phyloP scores from a whole-genome alignment of 2,329 filamentous ascomycete species.

The Diaporthe sp. region DNA sequence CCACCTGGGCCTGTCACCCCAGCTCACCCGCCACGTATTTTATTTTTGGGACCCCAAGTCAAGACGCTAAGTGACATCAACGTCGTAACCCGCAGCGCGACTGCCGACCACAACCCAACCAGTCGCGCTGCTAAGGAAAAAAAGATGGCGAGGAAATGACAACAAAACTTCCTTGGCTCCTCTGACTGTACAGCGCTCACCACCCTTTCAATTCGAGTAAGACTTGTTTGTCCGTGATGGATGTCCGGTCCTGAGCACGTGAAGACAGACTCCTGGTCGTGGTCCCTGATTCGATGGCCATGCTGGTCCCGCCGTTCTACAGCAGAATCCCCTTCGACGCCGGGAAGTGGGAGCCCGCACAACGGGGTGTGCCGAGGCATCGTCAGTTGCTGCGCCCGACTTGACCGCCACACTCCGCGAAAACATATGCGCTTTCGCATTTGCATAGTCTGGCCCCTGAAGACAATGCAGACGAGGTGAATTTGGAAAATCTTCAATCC shows the following conservation, averaged over 20 bases:
- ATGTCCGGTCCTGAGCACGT: not conserved
- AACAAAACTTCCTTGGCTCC: slow-evolving; percentile 2
- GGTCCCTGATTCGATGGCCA: not conserved
- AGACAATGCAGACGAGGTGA: not conserved
- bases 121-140: not conserved
- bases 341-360: slow-evolving; percentile 27
- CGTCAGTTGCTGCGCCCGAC: slow-evolving; percentile 24
- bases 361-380: not conserved
- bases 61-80: slow-evolving; percentile 26
- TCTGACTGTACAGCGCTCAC: not conserved
- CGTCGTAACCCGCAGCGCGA: slow-evolving; percentile 22
- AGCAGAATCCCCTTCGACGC: not conserved
- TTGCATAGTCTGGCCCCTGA: slow-evolving; percentile 5
- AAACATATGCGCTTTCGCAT: not conserved
- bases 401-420: slow-evolving; percentile 16
- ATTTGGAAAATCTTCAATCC: not conserved
- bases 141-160: not conserved
- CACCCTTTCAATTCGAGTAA: not conserved
- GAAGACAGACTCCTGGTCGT: not conserved
- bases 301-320: not conserved
- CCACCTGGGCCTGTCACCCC: not conserved
- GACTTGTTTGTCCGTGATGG: not conserved
- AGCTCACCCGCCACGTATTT: slow-evolving; percentile 32
- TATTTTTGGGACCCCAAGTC: slow-evolving; percentile 35
- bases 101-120: slow-evolving; percentile 15